Percentiles rank a stretch among this genome's conserved stretches.
Conservation (phyloP, 129 eudicot species). For the Solidago caesia region DNA sequence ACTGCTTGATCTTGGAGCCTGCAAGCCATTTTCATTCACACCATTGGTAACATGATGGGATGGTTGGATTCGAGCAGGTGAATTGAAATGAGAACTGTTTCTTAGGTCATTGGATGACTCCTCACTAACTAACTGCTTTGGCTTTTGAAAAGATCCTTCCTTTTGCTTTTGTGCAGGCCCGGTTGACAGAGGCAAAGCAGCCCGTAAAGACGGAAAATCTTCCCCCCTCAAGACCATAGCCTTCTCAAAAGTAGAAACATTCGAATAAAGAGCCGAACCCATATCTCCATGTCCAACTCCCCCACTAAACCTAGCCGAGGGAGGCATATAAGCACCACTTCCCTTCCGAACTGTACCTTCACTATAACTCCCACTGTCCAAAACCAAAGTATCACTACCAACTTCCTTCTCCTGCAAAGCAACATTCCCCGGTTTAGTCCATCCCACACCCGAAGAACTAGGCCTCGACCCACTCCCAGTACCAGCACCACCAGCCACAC, state of each 20-base stretch:
- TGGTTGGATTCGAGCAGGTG: slow-evolving; percentile 47
- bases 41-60: slow-evolving; percentile 36
- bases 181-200: slow-evolving; percentile 58
- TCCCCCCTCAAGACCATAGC: slow-evolving; percentile 86
- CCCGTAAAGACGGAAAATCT: slow-evolving; percentile 90
- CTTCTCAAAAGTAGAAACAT: slow-evolving; percentile 37
- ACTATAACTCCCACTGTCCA: slow-evolving; percentile 31
- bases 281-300: slow-evolving; percentile 33
- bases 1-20: slow-evolving; percentile 33
- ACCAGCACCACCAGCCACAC: slow-evolving; percentile 58
- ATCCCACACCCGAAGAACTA: slow-evolving; percentile 63
- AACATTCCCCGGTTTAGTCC: slow-evolving; percentile 76
- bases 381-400: slow-evolving; percentile 30
- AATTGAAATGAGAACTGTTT: slow-evolving; percentile 35
- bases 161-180: slow-evolving; percentile 63
- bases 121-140: slow-evolving; percentile 48
- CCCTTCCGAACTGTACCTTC: slow-evolving; percentile 36
- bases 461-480: slow-evolving; percentile 68
- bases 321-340: slow-evolving; percentile 58
- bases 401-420: slow-evolving; percentile 53
- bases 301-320: slow-evolving; percentile 56
- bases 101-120: slow-evolving; percentile 51
- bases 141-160: slow-evolving; percentile 53
- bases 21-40: slow-evolving; percentile 34
- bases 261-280: slow-evolving; percentile 33